These are phyloP conservation scores for Gastroboletus turbinatus DNA, from an alignment of 1,284 basidiomycete genomes.

Conservation along the genomic window DNA sequence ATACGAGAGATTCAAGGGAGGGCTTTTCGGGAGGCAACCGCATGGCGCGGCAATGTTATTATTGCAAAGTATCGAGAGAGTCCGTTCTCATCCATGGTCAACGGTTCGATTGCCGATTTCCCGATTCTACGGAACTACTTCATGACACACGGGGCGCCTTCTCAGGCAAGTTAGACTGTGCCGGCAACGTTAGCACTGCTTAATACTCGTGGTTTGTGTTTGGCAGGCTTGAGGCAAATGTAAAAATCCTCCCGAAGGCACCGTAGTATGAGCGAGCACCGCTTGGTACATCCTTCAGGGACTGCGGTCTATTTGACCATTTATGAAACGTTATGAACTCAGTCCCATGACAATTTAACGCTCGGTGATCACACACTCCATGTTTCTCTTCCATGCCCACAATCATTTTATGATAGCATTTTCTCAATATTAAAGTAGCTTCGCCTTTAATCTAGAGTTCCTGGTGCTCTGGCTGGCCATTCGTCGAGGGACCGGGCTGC, in stretches of 20 bases:
- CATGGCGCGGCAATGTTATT: conserved; percentile 78
- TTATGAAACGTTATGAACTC: conserved; percentile 26
- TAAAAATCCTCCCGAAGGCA: conserved; percentile 11
- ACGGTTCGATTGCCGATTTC: conserved; percentile 78
- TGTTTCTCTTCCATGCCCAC: conserved; percentile 27
- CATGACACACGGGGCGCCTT: conserved; percentile 56
- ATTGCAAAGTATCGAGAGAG: conserved; percentile 72
- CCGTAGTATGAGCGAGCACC: not conserved
- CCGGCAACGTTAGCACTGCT: conserved; percentile 18
- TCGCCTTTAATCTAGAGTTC: conserved; percentile 38
- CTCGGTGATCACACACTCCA: conserved; percentile 19
- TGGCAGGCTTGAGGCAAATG: conserved; percentile 31
- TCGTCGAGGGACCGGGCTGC: conserved; percentile 9
- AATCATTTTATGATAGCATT: conserved; percentile 22
- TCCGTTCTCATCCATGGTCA: conserved; percentile 65
- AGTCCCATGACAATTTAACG: not conserved
- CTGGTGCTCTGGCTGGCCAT: conserved; percentile 29
- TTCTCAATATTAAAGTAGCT: conserved; percentile 10
- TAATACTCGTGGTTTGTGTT: conserved; percentile 28
- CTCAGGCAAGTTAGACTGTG: conserved; percentile 33
- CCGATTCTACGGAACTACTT: conserved; percentile 77
- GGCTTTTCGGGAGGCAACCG: conserved; percentile 54
- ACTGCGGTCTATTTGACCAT: conserved; percentile 27
- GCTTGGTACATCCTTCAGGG: conserved; percentile 20
- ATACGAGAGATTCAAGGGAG: conserved; percentile 70